Percentiles rank a stretch among this genome's conserved stretches.
Evolutionary conservation across 2,329 filamentous ascomycete genomes (phyloP).

Genomic region (Monosporascus sp.): DNA sequence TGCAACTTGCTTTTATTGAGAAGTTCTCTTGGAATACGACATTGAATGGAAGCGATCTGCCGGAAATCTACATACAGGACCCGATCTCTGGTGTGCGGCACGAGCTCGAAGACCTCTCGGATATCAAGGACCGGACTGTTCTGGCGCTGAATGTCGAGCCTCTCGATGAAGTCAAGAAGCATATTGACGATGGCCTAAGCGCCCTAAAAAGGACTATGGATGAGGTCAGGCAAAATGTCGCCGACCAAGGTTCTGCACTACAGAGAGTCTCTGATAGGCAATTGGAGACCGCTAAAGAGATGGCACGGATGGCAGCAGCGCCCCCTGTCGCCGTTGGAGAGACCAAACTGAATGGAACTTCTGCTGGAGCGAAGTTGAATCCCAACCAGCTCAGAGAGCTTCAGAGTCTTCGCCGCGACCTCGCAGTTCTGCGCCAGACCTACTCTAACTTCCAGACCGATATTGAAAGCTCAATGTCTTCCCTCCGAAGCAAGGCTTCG

Average conservation of each 20-base stretch:
- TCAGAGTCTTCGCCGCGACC: constrained; percentile 75
- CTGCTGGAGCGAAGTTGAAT: constrained; percentile 38
- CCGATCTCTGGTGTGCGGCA: constrained; percentile 93
- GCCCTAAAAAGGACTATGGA: constrained; percentile 78
- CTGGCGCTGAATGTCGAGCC: constrained; percentile 91
- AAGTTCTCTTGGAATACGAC: constrained; percentile 99
- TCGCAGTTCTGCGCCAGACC: constrained; percentile 87
- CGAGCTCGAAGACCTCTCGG: constrained; percentile 85
- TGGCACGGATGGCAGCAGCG: constrained; percentile 55
- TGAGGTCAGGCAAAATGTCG: constrained; percentile 75
- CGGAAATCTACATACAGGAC: constrained; percentile 97
- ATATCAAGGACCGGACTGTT: constrained; percentile 92
- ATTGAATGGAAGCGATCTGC: constrained; percentile 83
- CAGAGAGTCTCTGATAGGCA: constrained; percentile 87
- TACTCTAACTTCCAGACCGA: constrained; percentile 89
- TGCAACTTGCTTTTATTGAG: constrained; percentile 96
- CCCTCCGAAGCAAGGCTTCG: constrained; percentile 73
- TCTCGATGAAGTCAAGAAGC: constrained; percentile 91
- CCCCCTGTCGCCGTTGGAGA: constrained; percentile 44
- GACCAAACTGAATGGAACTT: constrained; percentile 35
- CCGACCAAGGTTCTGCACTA: constrained; percentile 75
- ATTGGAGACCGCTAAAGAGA: constrained; percentile 81
- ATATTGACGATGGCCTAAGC: constrained; percentile 88
- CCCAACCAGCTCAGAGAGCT: constrained; percentile 69
- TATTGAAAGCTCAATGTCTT: constrained; percentile 79